Conservation (phyloP, 1,284 basidiomycete genomes). For the Rhodotorula mucilaginosa region DNA sequence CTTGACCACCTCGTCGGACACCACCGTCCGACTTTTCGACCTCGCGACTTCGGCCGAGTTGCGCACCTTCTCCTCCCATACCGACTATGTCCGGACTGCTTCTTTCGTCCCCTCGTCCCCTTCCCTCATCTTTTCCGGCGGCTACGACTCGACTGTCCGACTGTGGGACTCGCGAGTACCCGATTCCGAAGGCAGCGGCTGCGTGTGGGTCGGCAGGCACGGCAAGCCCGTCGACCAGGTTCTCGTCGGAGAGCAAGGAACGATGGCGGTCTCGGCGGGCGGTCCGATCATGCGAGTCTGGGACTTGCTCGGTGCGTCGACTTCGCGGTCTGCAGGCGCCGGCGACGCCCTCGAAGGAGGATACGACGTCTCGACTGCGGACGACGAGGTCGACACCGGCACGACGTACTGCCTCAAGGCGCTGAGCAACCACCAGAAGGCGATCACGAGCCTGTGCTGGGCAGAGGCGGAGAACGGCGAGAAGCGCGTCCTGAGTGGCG, state of each 20-base stretch:
- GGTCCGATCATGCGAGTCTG: constrained; percentile 92
- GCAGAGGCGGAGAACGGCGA: constrained; percentile 54
- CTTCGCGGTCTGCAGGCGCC: constrained; percentile 16
- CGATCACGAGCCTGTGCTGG: constrained; percentile 71
- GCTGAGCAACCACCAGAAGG: constrained; percentile 96
- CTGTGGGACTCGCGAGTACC: constrained; percentile 74
- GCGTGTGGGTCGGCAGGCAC: constrained; percentile 44
- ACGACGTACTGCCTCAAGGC: constrained; percentile 66
- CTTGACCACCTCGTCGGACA: constrained; percentile 93
- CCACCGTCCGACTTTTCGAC: constrained; percentile 91
- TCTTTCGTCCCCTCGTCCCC: constrained; percentile 80
- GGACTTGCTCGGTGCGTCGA: constrained; percentile 87
- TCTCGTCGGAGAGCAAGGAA: constrained; percentile 87
- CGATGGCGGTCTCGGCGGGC: constrained; percentile 77
- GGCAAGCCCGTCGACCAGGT: constrained; percentile 83
- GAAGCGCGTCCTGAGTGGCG: constrained; percentile 79
- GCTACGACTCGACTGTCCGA: constrained; percentile 88
- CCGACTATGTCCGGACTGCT: constrained; percentile 93
- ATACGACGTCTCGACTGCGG: background rate
- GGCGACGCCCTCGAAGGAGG: constrained; percentile 2
- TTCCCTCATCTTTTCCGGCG: constrained; percentile 82
- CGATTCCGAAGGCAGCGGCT: constrained; percentile 27
- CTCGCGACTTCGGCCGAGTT: constrained; percentile 82
- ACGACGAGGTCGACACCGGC: constrained; percentile 36
- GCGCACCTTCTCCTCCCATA: constrained; percentile 76